Evolutionary conservation across 139 green algal genomes (phyloP).

Genomic region (Dunaliella primolecta): DNA sequence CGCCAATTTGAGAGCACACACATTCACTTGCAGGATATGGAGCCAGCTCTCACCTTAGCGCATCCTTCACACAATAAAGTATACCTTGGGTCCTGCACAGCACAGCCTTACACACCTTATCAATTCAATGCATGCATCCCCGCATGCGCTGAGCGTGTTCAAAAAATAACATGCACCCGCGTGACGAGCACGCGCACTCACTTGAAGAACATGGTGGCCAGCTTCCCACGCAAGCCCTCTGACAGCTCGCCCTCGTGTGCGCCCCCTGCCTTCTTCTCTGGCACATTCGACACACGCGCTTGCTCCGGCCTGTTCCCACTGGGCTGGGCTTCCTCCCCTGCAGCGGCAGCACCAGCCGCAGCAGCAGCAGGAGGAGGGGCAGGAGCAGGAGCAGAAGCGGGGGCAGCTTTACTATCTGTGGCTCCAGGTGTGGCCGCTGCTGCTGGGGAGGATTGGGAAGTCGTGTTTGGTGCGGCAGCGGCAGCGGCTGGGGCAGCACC

Average conservation of each 20-base stretch:
- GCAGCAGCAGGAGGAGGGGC: background rate
- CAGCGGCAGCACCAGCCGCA: background rate
- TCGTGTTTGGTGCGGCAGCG: background rate
- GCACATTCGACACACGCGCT: background rate
- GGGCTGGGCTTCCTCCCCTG: background rate
- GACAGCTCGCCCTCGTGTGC: background rate
- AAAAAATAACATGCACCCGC: no score
- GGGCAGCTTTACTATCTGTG: background rate
- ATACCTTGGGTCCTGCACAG: no score
- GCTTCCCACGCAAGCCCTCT: slow-evolving; percentile 45
- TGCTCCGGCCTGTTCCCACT: background rate
- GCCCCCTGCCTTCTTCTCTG: background rate
- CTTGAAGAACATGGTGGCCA: slow-evolving; percentile 69
- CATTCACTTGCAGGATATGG: no score
- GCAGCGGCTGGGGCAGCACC: background rate
- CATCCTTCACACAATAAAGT: no score
- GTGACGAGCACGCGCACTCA: no score
- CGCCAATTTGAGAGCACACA: no score
- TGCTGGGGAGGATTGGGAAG: background rate
- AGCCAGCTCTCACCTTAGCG: no score
- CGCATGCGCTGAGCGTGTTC: no score
- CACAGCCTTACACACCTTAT: no score
- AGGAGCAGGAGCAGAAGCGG: background rate
- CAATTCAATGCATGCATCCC: no score
- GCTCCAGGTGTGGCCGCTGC: background rate